Conservation (phyloP, 1,139 yeast genomes). For the Wickerhamomyces sp. region DNA sequence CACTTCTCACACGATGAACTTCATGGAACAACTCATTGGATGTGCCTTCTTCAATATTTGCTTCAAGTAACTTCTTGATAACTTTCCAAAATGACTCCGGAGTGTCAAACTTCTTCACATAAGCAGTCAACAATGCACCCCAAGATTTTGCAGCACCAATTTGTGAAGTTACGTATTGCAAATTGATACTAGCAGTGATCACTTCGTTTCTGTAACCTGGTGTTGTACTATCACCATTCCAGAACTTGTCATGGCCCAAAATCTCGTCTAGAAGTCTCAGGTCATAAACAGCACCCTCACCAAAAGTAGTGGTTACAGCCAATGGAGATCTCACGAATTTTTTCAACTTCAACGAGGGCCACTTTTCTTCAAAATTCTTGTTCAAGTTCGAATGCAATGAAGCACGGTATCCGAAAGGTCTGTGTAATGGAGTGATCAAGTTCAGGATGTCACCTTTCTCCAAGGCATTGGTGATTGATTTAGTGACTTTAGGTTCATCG, state of each 20-base stretch:
- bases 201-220: conserved; percentile 46
- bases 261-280: conserved; percentile 58
- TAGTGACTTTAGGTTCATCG: conserved; percentile 34
- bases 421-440: conserved; percentile 30
- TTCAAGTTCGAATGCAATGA: conserved; percentile 42
- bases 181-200: conserved; percentile 53
- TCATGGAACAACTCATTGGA: conserved; percentile 43
- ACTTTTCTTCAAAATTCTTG: conserved; percentile 41
- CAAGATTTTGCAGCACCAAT: conserved; percentile 65
- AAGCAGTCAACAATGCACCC: conserved; percentile 72
- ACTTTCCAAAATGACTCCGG: conserved; percentile 38
- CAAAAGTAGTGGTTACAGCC: conserved; percentile 44
- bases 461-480: conserved; percentile 41
- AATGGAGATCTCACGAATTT: conserved; percentile 50
- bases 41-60: conserved; percentile 49
- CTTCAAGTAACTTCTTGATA: conserved; percentile 44
- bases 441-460: conserved; percentile 33
- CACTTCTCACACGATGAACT: conserved; percentile 58
- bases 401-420: conserved; percentile 37
- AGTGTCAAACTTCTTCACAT: conserved; percentile 33
- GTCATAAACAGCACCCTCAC: conserved; percentile 53
- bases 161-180: conserved; percentile 65
- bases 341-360: conserved; percentile 42
- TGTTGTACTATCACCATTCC: conserved; percentile 37
- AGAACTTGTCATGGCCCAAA: conserved; percentile 40